These are phyloP conservation scores for Flaveria robusta DNA, from an alignment of 129 eudicot genomes.

Conservation along the genomic window DNA sequence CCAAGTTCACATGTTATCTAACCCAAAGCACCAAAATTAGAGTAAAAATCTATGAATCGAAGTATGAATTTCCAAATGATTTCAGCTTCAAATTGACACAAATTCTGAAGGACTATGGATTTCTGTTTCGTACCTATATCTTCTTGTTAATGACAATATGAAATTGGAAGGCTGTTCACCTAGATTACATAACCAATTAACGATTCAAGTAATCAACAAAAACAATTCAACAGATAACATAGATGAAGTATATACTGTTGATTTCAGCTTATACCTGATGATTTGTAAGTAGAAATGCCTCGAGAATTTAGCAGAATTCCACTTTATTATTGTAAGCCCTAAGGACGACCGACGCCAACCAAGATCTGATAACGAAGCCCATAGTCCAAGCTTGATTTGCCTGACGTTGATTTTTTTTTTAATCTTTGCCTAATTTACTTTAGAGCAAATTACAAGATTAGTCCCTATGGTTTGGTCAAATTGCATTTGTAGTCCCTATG, in stretches of 20 bases:
- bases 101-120: background rate
- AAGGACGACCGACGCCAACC: slow-evolving; percentile 8
- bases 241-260: slow-evolving; percentile 10
- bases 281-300: background rate
- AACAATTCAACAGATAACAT: slow-evolving; percentile 9
- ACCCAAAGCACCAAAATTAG: too few species aligned
- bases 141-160: background rate
- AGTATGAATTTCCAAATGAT: background rate
- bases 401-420: too few species aligned
- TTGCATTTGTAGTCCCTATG: too few species aligned
- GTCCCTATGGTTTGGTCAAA: too few species aligned
- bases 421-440: too few species aligned
- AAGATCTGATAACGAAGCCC: background rate
- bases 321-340: slow-evolving; percentile 20
- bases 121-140: background rate
- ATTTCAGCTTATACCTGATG: slow-evolving; percentile 28
- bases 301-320: background rate
- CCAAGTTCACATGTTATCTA: too few species aligned
- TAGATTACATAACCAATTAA: background rate
- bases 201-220: slow-evolving; percentile 1
- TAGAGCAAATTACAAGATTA: too few species aligned
- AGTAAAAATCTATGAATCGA: background rate
- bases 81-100: slow-evolving; percentile 4
- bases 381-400: too few species aligned
- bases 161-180: background rate